Conservation (phyloP, 2,329 filamentous ascomycete species). For the Colletotrichum shisoi region DNA sequence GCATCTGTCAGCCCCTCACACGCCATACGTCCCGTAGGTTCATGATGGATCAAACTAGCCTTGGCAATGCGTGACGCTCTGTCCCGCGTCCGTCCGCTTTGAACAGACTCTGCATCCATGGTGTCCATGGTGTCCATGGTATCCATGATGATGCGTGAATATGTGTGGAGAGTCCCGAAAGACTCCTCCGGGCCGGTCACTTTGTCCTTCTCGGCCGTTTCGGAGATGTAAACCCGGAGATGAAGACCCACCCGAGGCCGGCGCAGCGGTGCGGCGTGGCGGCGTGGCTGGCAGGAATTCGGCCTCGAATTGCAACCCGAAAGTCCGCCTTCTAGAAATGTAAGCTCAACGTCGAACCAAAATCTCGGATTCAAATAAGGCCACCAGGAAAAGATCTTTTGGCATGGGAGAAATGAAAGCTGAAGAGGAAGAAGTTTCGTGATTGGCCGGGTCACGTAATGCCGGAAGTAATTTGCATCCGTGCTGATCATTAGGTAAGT, state of each 20-base stretch:
- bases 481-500: conserved; percentile 29
- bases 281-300: neutral
- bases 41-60: neutral
- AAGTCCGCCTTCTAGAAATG: neutral
- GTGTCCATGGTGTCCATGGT: conserved; percentile 16
- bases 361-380: neutral
- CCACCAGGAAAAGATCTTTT: neutral
- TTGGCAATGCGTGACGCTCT: conserved; percentile 27
- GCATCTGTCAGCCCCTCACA: neutral
- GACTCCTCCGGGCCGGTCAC: neutral
- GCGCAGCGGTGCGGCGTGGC: neutral
- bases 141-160: neutral
- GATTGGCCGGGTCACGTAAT: conserved; percentile 36
- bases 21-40: neutral
- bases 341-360: neutral
- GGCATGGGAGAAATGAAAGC: neutral
- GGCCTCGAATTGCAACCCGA: conserved; percentile 21
- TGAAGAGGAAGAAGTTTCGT: conserved; percentile 27
- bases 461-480: conserved; percentile 32
- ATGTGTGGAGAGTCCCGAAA: neutral
- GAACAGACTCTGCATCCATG: conserved; percentile 28
- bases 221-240: conserved; percentile 14
- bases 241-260: conserved; percentile 26
- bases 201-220: conserved; percentile 3
- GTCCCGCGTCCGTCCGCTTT: conserved; percentile 10